A percentile compares a stretch with the other conserved stretches of the same genome.
phyloP scores from a whole-genome alignment of 2,329 filamentous ascomycete genomes.

The Xylaria sp. region DNA sequence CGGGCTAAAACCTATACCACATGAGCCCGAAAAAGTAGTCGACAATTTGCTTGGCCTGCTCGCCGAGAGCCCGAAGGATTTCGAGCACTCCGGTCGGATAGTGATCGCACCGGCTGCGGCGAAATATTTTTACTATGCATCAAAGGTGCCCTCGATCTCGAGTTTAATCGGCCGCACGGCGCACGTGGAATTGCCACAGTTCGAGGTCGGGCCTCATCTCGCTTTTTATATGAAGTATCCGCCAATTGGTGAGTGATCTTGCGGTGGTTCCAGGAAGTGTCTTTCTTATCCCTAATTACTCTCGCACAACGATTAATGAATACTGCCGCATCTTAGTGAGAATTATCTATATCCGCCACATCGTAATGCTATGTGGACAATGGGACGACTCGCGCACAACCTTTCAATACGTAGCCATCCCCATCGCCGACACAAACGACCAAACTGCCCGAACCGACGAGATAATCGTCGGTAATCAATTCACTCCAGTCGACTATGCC shows the following conservation, averaged over 20 bases:
- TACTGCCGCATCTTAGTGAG: neutral
- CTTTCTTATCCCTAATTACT: neutral
- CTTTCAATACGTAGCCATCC: conserved; percentile 12
- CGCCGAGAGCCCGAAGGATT: conserved; percentile 21
- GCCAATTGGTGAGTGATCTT: conserved; percentile 10
- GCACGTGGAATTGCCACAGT: neutral
- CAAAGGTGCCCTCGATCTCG: neutral
- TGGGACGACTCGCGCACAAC: conserved; percentile 18
- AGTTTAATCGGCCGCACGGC: neutral
- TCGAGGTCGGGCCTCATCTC: neutral
- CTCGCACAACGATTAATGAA: neutral
- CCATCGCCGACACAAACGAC: neutral
- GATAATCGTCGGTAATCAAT: neutral
- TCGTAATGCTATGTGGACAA: conserved; percentile 24
- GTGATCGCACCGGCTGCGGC: neutral
- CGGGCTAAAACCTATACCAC: neutral
- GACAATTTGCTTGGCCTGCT: conserved; percentile 9
- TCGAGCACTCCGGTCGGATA: conserved; percentile 16
- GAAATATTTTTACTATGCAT: neutral
- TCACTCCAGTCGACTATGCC: neutral
- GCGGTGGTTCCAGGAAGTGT: neutral
- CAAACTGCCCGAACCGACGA: neutral
- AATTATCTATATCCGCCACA: neutral
- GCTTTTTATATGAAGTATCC: conserved; percentile 4
- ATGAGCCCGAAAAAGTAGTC: neutral